Conservation (phyloP, 306 rosid species). For the Gillenia trifoliata region DNA sequence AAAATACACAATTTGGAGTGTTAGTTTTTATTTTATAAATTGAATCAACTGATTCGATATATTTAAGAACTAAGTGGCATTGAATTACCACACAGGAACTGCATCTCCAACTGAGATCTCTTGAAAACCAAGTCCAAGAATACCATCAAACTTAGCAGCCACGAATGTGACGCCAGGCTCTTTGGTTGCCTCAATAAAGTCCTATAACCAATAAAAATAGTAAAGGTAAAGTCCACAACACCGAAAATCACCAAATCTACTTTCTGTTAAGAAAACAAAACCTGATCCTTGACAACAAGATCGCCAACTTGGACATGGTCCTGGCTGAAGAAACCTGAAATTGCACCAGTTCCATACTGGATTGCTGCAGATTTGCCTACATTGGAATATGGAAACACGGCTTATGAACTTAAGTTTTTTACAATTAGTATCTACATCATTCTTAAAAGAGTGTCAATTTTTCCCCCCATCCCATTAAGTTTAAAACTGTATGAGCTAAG, state of each 20-base stretch:
- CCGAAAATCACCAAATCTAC: constrained; percentile 10
- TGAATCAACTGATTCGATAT: neutral
- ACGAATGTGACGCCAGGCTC: constrained; percentile 45
- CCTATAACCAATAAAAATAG: constrained; percentile 20
- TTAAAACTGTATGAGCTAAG: neutral
- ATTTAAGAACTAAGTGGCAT: neutral
- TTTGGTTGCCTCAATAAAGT: constrained; percentile 53
- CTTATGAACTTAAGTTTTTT: neutral
- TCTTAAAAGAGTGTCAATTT: constrained; percentile 21
- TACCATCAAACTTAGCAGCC: constrained; percentile 45
- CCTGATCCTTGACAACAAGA: constrained; percentile 41
- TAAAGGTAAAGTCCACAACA: neutral
- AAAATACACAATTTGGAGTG: neutral
- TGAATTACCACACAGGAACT: constrained; percentile 46
- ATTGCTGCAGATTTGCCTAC: constrained; percentile 43
- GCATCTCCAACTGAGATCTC: constrained; percentile 43
- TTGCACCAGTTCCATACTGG: constrained; percentile 53
- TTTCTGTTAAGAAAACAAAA: constrained; percentile 10
- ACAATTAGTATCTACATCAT: neutral
- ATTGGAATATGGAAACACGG: constrained; percentile 2
- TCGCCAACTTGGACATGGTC: constrained; percentile 46
- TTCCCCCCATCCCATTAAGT: neutral
- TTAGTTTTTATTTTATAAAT: neutral
- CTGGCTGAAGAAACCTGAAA: constrained; percentile 45
- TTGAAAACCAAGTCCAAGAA: constrained; percentile 47